phyloP scores from a whole-genome alignment of 345 rosid species.

The Citrus maxima region DNA sequence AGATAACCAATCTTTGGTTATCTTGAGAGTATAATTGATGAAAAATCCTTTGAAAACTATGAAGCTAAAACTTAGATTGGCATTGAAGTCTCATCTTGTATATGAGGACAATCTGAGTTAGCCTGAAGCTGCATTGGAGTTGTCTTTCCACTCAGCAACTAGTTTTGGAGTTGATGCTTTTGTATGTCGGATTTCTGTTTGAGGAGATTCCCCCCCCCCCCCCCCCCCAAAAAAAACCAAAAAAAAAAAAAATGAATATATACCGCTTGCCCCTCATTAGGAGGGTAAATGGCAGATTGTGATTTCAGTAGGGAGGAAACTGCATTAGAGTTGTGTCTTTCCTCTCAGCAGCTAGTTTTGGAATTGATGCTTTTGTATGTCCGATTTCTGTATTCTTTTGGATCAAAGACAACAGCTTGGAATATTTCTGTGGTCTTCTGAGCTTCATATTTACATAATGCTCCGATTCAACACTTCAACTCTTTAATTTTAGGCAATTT shows the following conservation, averaged over 20 bases:
- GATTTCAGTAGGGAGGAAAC: not conserved
- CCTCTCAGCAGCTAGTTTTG: not conserved
- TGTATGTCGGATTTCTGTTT: not conserved
- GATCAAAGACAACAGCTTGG: not conserved
- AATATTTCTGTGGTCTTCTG: not conserved
- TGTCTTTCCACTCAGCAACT: not conserved
- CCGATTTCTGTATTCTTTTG: not conserved
- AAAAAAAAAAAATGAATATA: no score
- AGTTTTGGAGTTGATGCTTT: not conserved
- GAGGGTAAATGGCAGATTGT: no score
- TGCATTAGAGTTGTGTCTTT: not conserved
- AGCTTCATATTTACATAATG: not conserved
- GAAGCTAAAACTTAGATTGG: not conserved
- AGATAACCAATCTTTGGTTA: not conserved
- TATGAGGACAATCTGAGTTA: not conserved
- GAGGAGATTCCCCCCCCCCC: no score
- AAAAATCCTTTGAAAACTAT: not conserved
- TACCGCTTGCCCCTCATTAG: no score
- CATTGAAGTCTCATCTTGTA: not conserved
- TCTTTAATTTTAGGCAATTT: not conserved
- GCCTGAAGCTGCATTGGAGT: not conserved
- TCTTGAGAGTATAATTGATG: not conserved
- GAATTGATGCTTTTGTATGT: not conserved
- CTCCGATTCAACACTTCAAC: not conserved
- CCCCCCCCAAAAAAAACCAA: no score